These are phyloP conservation scores for Nepenthes gracilis DNA, from an alignment of 148 eudicot species.

Conservation along the genomic window DNA sequence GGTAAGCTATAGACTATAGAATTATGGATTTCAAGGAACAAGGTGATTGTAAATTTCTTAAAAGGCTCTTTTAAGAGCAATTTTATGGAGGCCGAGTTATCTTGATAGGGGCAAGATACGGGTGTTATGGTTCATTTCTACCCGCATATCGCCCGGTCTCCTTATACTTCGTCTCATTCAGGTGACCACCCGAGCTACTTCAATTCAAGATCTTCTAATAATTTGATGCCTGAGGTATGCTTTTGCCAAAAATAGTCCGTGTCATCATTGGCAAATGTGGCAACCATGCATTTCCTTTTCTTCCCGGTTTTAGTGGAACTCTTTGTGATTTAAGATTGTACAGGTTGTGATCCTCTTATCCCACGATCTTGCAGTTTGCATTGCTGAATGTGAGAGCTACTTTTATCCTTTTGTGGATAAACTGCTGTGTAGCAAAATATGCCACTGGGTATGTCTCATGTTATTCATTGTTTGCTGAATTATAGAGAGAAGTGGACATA, in stretches of 20 bases:
- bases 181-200: constrained; percentile 13
- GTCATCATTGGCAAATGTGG: not conserved
- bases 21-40: constrained; percentile 1
- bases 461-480: no score
- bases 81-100: not conserved
- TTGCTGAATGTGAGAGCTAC: no score
- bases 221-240: constrained; percentile 18
- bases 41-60: not conserved
- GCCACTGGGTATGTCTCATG: no score
- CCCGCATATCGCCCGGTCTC: constrained; percentile 18
- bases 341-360: no score
- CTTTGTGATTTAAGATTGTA: not conserved
- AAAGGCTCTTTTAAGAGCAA: not conserved
- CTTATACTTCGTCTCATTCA: constrained; percentile 12
- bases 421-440: no score
- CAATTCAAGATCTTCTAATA: constrained; percentile 15
- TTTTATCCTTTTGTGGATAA: no score
- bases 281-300: not conserved
- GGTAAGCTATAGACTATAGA: constrained; percentile 22
- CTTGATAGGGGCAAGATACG: constrained; percentile 29
- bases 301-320: not conserved
- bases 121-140: constrained; percentile 42
- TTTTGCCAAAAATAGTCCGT: not conserved
- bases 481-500: no score
- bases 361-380: no score